phyloP scores from a whole-genome alignment of 441 rosid genomes.

The Adansonia madagascariensis region DNA sequence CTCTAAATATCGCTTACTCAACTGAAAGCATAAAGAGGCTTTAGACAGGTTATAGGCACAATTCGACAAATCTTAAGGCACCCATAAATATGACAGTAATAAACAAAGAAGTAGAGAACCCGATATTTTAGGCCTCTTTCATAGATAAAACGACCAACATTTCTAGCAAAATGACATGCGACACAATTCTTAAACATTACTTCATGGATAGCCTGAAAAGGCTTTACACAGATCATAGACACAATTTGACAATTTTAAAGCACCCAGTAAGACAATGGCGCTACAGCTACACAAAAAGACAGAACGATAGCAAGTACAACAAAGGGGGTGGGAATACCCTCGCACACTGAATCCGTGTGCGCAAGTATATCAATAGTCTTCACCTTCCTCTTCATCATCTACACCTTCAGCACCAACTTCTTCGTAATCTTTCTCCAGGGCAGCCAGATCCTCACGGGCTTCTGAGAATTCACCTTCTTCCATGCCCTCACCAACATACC shows the following conservation, averaged over 20 bases:
- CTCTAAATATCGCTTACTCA: too few species aligned
- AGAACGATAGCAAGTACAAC: constrained; percentile 18
- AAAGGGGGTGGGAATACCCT: constrained; percentile 26
- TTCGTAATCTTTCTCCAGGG: constrained; percentile 82
- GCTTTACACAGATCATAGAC: not conserved
- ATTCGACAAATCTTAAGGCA: too few species aligned
- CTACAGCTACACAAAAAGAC: constrained; percentile 13
- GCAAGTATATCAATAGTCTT: constrained; percentile 49
- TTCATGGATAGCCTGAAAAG: constrained; percentile 19
- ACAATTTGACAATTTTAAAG: constrained; percentile 32
- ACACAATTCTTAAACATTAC: too few species aligned
- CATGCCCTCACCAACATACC: constrained; percentile 98
- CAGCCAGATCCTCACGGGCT: constrained; percentile 73
- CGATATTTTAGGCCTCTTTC: too few species aligned
- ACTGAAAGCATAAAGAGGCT: too few species aligned
- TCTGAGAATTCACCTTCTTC: constrained; percentile 97
- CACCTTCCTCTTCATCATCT: constrained; percentile 81
- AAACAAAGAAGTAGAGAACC: too few species aligned
- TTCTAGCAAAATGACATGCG: too few species aligned
- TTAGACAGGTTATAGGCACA: too few species aligned
- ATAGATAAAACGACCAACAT: too few species aligned
- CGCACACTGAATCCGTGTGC: constrained; percentile 21
- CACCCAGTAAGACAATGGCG: constrained; percentile 2
- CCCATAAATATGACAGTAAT: too few species aligned
- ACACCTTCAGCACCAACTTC: constrained; percentile 90